phyloP scores from a whole-genome alignment of 148 eudicot species.

The Talinum fruticosum region DNA sequence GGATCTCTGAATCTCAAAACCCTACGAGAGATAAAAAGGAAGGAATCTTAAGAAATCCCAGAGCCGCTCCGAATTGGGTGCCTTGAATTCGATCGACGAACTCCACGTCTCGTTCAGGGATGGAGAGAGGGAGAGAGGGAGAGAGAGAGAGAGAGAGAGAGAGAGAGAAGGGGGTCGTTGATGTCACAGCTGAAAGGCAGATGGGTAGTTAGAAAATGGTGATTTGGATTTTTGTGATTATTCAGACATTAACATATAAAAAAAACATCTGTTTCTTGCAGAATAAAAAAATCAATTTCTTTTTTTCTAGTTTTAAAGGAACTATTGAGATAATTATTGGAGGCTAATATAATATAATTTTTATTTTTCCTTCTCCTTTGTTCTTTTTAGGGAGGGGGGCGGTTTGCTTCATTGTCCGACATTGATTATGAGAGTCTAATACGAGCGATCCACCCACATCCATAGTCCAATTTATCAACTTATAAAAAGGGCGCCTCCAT shows the following conservation, averaged over 20 bases:
- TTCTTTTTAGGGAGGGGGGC: too few species aligned
- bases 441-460: too few species aligned
- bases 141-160: neutral
- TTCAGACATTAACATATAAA: neutral
- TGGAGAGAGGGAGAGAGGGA: neutral
- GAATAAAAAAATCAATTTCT: neutral
- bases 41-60: neutral
- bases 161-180: neutral
- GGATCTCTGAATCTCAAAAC: neutral
- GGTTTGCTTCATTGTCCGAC: too few species aligned
- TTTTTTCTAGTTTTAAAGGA: too few species aligned
- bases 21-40: slow-evolving; percentile 30
- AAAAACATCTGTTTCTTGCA: neutral
- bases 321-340: too few species aligned
- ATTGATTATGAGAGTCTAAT: too few species aligned
- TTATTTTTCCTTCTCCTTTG: too few species aligned
- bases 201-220: neutral
- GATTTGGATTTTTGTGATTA: neutral
- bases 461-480: too few species aligned
- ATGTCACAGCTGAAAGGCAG: neutral
- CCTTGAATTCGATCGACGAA: neutral
- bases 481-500: too few species aligned
- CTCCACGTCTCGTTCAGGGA: neutral
- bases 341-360: too few species aligned
- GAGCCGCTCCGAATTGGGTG: neutral